Evolutionary conservation across 768 basidiomycete species (phyloP).

Genomic region (Boletus tylopilopsis): DNA sequence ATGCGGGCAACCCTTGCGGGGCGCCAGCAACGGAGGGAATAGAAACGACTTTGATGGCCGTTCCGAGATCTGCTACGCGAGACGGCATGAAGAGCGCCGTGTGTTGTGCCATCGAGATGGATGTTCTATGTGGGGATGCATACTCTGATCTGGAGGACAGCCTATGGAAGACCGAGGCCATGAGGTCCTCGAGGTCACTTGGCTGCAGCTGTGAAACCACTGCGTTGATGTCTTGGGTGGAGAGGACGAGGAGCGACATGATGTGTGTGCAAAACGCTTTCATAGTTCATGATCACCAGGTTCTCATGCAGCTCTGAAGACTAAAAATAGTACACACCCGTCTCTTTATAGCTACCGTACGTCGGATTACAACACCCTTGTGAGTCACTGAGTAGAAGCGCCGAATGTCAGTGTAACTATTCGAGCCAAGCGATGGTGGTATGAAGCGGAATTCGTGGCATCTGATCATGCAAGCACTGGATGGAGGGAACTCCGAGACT

Average conservation of each 20-base stretch:
- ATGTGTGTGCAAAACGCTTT: too few relatives aligned
- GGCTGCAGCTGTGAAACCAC: constrained; percentile 45
- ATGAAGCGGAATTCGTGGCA: too few relatives aligned
- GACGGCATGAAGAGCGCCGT: constrained; percentile 84
- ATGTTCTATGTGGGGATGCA: constrained; percentile 54
- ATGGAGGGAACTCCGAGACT: too few relatives aligned
- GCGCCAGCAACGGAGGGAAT: constrained; percentile 49
- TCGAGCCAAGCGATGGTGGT: too few relatives aligned
- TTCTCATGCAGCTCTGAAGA: too few relatives aligned
- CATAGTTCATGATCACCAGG: too few relatives aligned
- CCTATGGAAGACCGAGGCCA: constrained; percentile 54
- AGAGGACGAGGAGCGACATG: constrained; percentile 58
- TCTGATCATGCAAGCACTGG: too few relatives aligned
- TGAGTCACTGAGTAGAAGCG: too few relatives aligned
- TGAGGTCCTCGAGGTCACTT: constrained; percentile 47
- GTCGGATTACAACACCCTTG: too few relatives aligned
- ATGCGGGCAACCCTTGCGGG: constrained; percentile 63
- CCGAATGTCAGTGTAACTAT: too few relatives aligned
- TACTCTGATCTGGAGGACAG: constrained; percentile 35
- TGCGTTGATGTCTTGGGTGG: constrained; percentile 51
- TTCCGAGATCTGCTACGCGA: constrained; percentile 48
- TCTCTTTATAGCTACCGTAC: too few relatives aligned
- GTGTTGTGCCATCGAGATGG: constrained; percentile 50
- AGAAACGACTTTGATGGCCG: constrained; percentile 78
- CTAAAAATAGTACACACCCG: too few relatives aligned